Percentiles rank a stretch among this genome's conserved stretches.
Evolutionary conservation across 2,329 filamentous ascomycete genomes (phyloP).

Genomic region (Pseudogymnoascus sp.): DNA sequence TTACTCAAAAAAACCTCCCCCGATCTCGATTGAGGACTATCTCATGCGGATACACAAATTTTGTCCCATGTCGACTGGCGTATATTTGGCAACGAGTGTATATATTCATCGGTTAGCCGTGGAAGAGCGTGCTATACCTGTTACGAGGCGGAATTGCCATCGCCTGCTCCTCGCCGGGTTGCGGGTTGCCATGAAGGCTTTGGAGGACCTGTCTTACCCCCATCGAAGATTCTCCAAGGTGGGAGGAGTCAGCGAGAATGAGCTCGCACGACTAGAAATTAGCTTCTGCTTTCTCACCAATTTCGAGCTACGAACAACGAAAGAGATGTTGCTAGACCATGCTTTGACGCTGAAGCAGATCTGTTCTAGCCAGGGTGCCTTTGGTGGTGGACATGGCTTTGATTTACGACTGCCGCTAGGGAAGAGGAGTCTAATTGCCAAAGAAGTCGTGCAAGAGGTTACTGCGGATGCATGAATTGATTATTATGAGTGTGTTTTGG

Average conservation of each 20-base stretch:
- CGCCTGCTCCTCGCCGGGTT: conserved; percentile 76
- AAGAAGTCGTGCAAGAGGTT: conserved; percentile 22
- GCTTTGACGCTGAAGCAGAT: conserved; percentile 34
- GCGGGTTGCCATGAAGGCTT: conserved; percentile 82
- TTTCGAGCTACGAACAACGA: conserved; percentile 65
- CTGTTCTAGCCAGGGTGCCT: conserved; percentile 24
- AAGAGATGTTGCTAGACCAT: conserved; percentile 44
- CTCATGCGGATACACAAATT: conserved; percentile 78
- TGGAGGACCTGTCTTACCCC: conserved; percentile 86
- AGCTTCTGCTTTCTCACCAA: conserved; percentile 81
- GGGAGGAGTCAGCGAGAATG: conserved; percentile 73
- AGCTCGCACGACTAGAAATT: conserved; percentile 79
- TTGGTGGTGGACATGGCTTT: conserved; percentile 12
- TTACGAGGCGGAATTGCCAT: conserved; percentile 79
- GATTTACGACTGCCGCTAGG: conserved; percentile 22
- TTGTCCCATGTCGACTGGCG: conserved; percentile 87
- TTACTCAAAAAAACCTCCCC: conserved; percentile 79
- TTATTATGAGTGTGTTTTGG: neutral
- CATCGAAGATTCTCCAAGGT: conserved; percentile 79
- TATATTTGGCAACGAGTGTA: conserved; percentile 80
- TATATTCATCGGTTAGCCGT: conserved; percentile 82
- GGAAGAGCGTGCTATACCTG: conserved; percentile 65
- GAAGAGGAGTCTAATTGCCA: conserved; percentile 16
- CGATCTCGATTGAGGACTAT: conserved; percentile 77
- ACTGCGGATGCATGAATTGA: conserved; percentile 19